Conservation (phyloP, 306 rosid species). For the Abrus pulchellus region DNA sequence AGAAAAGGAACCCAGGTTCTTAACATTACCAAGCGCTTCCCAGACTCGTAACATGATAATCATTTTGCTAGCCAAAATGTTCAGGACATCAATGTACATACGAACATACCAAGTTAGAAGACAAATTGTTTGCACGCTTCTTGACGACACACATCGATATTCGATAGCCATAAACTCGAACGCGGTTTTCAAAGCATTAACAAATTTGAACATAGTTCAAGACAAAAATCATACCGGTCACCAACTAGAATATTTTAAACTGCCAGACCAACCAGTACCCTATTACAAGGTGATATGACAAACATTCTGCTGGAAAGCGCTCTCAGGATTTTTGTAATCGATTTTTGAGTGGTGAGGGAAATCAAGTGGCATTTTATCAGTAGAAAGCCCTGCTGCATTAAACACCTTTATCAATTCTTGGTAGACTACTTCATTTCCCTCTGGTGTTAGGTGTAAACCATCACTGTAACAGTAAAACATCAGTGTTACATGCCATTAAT, state of each 20-base stretch:
- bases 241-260: conserved; percentile 31
- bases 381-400: conserved; percentile 57
- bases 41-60: no score
- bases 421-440: conserved; percentile 74
- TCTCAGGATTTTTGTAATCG: conserved; percentile 69
- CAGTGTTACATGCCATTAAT: conserved; percentile 30
- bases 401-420: conserved; percentile 56
- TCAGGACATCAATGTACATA: not conserved
- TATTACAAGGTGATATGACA: conserved; percentile 46
- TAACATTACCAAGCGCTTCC: no score
- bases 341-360: conserved; percentile 86
- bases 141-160: not conserved
- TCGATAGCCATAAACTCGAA: not conserved
- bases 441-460: conserved; percentile 90
- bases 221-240: conserved; percentile 31
- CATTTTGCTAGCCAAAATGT: not conserved
- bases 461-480: conserved; percentile 61
- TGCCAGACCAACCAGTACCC: conserved; percentile 24
- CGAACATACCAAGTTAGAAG: not conserved
- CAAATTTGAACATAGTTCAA: conserved; percentile 9
- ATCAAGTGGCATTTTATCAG: conserved; percentile 77
- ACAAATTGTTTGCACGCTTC: not conserved
- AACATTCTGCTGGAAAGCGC: conserved; percentile 68
- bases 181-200: conserved; percentile 16
- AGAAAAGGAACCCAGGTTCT: no score